Conservation (phyloP, 2,329 filamentous ascomycete genomes). For the Paraphoma chrysanthemicola region DNA sequence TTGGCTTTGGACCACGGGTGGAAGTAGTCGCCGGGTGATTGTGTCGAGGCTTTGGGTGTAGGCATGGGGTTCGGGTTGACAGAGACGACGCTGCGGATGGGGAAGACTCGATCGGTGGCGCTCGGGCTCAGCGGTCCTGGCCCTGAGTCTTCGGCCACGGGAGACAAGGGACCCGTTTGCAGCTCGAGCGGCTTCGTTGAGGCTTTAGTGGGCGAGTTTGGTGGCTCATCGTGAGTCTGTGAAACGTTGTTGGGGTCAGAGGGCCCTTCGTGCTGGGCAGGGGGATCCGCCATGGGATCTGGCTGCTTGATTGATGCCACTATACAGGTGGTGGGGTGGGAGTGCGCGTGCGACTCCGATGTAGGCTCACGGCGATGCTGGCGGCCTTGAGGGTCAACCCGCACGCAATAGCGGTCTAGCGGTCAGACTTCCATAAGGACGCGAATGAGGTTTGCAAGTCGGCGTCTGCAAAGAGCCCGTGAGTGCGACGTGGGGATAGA, state of each 20-base stretch:
- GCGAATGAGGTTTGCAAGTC: neutral
- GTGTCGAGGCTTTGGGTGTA: constrained; percentile 38
- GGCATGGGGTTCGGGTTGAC: constrained; percentile 69
- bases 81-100: constrained; percentile 80
- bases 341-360: neutral
- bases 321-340: neutral
- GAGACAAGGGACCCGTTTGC: neutral
- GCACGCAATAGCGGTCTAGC: neutral
- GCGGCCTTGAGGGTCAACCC: neutral
- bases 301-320: no score
- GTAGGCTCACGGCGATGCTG: neutral
- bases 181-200: neutral
- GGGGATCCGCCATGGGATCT: neutral
- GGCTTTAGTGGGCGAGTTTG: neutral
- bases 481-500: neutral
- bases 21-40: constrained; percentile 47
- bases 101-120: constrained; percentile 71
- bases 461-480: neutral
- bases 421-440: neutral
- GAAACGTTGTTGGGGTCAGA: neutral
- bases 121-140: constrained; percentile 42
- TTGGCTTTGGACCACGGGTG: constrained; percentile 31
- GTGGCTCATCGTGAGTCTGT: neutral
- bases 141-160: neutral
- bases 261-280: neutral